A percentile compares a stretch with the other conserved stretches of the same genome.
Conservation (phyloP, 331 rosid species). For the Acacia pycnantha region DNA sequence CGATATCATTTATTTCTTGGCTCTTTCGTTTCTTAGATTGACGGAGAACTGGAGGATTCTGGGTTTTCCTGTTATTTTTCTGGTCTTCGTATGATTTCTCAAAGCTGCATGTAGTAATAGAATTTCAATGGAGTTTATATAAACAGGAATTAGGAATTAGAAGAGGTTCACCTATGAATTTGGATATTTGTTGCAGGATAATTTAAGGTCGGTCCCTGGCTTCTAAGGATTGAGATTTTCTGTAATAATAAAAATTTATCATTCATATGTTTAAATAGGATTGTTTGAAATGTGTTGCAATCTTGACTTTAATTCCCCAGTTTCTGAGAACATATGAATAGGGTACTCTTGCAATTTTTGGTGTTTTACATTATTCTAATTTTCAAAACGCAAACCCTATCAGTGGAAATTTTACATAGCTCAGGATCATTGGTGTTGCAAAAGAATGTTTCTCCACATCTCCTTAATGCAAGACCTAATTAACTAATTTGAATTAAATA, state of each 20-base stretch:
- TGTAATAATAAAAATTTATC: neutral
- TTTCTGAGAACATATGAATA: conserved; percentile 10
- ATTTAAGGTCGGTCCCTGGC: conserved; percentile 9
- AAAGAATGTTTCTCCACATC: neutral
- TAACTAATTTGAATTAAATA: too few relatives aligned
- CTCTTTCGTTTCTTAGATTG: neutral
- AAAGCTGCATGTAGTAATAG: neutral
- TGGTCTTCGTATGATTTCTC: neutral
- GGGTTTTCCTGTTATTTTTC: neutral
- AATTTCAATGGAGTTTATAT: neutral
- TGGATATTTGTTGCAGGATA: neutral
- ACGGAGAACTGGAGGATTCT: conserved; percentile 19
- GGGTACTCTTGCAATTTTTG: neutral
- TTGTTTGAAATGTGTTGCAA: conserved; percentile 13
- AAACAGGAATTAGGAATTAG: conserved; percentile 15
- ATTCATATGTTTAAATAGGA: neutral
- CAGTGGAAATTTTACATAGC: neutral
- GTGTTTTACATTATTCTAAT: neutral
- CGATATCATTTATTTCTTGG: neutral
- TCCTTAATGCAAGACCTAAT: too few relatives aligned
- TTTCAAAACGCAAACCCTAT: neutral
- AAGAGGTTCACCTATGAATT: conserved; percentile 5
- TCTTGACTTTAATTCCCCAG: conserved; percentile 5
- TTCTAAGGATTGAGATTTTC: neutral
- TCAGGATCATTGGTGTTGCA: neutral